phyloP scores from a whole-genome alignment of 371 early-diverging fungal genomes.

The Blakeslea trispora region DNA sequence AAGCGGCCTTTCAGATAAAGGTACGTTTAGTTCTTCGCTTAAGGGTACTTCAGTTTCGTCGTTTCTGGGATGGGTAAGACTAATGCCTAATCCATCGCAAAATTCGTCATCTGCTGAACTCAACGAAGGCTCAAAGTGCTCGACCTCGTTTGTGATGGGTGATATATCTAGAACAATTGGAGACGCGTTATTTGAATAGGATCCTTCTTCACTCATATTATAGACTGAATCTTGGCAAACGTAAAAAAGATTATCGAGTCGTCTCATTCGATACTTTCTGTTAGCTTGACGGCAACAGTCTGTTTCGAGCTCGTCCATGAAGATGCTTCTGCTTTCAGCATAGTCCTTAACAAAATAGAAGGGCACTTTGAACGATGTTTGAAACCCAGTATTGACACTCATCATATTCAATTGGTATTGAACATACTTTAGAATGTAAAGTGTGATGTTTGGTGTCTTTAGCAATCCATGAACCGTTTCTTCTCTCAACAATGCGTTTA shows the following conservation, averaged over 20 bases:
- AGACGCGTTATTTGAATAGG: constrained; percentile 24
- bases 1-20: constrained; percentile 29
- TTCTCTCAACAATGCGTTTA: constrained; percentile 69
- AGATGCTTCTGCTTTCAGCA: constrained; percentile 43
- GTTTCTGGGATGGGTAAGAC: constrained; percentile 15
- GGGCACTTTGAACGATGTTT: constrained; percentile 56
- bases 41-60: constrained; percentile 8
- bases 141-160: constrained; percentile 9
- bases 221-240: constrained; percentile 50
- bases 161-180: constrained; percentile 14
- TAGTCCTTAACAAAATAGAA: constrained; percentile 58
- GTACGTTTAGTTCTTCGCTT: not conserved
- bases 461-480: constrained; percentile 74
- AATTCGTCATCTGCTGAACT: constrained; percentile 21
- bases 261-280: constrained; percentile 38
- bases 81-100: constrained; percentile 47
- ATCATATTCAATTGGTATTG: constrained; percentile 52
- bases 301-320: constrained; percentile 61
- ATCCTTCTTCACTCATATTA: constrained; percentile 31
- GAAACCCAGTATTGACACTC: constrained; percentile 52
- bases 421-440: constrained; percentile 57
- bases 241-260: constrained; percentile 61
- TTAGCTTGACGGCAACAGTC: constrained; percentile 19
- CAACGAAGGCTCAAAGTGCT: not conserved
- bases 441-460: constrained; percentile 47